Percentiles rank a stretch among this genome's conserved stretches.
phyloP scores from a whole-genome alignment of 2,329 filamentous ascomycete genomes.

The Xylariales sp. region DNA sequence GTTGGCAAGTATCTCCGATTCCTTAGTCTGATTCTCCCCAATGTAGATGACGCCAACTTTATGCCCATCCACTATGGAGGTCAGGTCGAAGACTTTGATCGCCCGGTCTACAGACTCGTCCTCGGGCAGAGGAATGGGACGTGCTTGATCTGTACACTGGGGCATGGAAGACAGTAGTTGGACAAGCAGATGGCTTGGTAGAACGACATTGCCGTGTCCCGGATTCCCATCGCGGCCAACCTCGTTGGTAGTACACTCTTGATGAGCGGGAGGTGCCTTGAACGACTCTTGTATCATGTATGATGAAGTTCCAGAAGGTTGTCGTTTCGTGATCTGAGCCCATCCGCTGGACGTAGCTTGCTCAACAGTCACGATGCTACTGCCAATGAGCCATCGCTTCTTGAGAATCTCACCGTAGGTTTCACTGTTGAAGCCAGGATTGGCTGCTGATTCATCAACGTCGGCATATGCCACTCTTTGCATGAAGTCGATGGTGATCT shows the following conservation, averaged over 20 bases:
- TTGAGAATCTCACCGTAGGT: constrained; percentile 62
- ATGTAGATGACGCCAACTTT: constrained; percentile 95
- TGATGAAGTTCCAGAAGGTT: constrained; percentile 63
- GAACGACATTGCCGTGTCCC: constrained; percentile 52
- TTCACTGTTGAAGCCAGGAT: constrained; percentile 60
- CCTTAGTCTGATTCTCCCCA: constrained; percentile 76
- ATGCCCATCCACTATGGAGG: constrained; percentile 86
- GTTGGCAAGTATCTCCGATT: constrained; percentile 82
- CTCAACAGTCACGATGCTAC: constrained; percentile 70
- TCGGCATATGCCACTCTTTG: constrained; percentile 83
- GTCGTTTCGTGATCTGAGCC: constrained; percentile 66
- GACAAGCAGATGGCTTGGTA: constrained; percentile 71
- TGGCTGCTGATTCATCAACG: constrained; percentile 68
- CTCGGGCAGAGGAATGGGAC: constrained; percentile 70
- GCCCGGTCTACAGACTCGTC: constrained; percentile 68
- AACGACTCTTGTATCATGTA: constrained; percentile 58
- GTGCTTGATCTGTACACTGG: constrained; percentile 50
- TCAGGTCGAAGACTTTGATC: constrained; percentile 78
- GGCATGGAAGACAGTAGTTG: constrained; percentile 62
- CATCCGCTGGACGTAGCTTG: constrained; percentile 63
- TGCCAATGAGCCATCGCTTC: constrained; percentile 68
- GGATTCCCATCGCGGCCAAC: constrained; percentile 45
- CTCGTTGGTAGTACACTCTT: constrained; percentile 44
- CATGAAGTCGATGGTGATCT: constrained; percentile 94
- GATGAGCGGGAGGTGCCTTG: constrained; percentile 52